Evolutionary conservation across 192 early-diverging fungal species (phyloP).

Genomic region (Podila epicladia): DNA sequence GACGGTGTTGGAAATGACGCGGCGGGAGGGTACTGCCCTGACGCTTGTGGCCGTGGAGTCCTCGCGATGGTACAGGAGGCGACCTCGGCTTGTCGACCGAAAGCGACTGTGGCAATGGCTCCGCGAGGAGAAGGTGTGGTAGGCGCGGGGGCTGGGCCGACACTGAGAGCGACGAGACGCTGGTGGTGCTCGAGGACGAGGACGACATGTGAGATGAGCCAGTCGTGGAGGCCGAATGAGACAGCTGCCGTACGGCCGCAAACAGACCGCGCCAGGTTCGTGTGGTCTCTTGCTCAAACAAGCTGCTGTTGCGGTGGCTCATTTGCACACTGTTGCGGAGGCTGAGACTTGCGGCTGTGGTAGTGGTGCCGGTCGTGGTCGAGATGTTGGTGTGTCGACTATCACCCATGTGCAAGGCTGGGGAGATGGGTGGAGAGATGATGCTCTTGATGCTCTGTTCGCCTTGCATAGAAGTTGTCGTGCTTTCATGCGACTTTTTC

Average conservation of each 20-base stretch:
- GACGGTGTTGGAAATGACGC: background rate
- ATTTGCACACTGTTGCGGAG: background rate
- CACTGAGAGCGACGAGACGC: conserved; percentile 1
- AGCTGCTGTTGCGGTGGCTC: conserved; percentile 1
- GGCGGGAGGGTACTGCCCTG: background rate
- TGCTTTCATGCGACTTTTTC: background rate
- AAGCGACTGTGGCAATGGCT: too few species aligned
- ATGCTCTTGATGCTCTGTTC: background rate
- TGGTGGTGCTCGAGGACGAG: conserved; percentile 1
- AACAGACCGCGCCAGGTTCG: conserved; percentile 24
- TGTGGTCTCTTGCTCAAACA: conserved; percentile 10
- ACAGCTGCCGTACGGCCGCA: conserved; percentile 22
- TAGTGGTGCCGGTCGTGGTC: background rate
- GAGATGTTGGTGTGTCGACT: background rate
- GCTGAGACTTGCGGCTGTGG: background rate
- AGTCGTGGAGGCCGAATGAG: conserved; percentile 16
- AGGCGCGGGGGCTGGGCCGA: background rate
- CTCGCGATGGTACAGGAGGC: background rate
- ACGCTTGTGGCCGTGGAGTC: background rate
- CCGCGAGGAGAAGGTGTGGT: too few species aligned
- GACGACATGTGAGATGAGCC: conserved; percentile 15
- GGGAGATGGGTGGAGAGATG: background rate
- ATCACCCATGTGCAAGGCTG: background rate
- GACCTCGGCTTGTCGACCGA: background rate
- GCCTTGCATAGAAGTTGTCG: background rate